Conservation (phyloP, 1,284 basidiomycete species). For the Salmacisia buchloeana region DNA sequence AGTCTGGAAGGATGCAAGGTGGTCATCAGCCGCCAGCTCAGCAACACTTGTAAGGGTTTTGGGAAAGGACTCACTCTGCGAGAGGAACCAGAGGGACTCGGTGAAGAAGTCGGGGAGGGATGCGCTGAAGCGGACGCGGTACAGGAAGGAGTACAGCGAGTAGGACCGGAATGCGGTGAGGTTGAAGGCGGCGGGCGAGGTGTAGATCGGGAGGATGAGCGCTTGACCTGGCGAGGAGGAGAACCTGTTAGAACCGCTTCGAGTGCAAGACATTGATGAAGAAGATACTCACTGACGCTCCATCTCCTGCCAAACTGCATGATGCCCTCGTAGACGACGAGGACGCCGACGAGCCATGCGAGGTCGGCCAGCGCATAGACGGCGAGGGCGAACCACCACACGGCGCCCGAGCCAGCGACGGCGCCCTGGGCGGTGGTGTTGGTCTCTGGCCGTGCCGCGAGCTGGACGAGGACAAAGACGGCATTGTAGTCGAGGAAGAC, state of each 20-base stretch:
- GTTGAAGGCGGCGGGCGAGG: conserved; percentile 24
- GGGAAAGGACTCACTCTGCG: conserved; percentile 31
- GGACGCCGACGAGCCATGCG: conserved; percentile 26
- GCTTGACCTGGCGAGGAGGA: conserved; percentile 7
- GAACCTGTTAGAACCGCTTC: no score
- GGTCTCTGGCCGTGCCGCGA: conserved; percentile 30
- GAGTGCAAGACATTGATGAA: neutral
- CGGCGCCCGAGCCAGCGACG: conserved; percentile 9
- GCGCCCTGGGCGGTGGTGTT: conserved; percentile 3
- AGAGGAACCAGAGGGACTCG: conserved; percentile 31
- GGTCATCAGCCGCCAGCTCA: no score
- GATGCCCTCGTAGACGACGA: conserved; percentile 26
- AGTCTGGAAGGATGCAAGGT: conserved; percentile 14
- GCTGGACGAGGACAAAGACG: conserved; percentile 41
- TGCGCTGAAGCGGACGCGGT: conserved; percentile 20
- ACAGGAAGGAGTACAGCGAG: conserved; percentile 32
- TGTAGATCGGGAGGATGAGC: conserved; percentile 27
- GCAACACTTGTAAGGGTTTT: no score
- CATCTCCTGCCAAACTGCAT: conserved; percentile 21
- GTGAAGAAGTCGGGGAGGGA: conserved; percentile 20
- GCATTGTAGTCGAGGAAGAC: conserved; percentile 49
- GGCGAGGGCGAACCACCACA: conserved; percentile 32
- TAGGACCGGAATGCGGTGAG: conserved; percentile 24
- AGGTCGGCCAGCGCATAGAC: conserved; percentile 23
- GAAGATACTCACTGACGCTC: conserved; percentile 13